Percentiles rank a stretch among this genome's conserved stretches.
phyloP scores from a whole-genome alignment of 202 grass and related monocot genomes.

The Musa balbisiana region DNA sequence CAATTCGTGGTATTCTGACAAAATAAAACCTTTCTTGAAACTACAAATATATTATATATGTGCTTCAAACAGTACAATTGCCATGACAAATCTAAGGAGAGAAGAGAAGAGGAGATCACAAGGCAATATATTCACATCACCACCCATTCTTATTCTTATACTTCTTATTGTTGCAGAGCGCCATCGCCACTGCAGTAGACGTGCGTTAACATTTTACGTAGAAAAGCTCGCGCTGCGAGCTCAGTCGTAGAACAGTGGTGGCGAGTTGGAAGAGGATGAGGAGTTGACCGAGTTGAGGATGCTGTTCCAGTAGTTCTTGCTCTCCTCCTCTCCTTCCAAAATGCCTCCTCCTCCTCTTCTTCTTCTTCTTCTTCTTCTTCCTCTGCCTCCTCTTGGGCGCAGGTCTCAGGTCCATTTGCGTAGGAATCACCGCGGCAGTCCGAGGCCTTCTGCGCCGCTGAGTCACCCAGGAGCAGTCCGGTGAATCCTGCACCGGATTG shows the following conservation, averaged over 20 bases:
- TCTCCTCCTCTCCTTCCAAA: constrained; percentile 39
- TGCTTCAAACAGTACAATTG: no score
- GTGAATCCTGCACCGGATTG: constrained; percentile 41
- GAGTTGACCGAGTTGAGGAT: constrained; percentile 72
- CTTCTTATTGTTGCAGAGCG: not conserved
- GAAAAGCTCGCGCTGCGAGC: not conserved
- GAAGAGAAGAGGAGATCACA: no score
- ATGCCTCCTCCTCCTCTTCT: not conserved
- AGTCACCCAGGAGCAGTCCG: constrained; percentile 52
- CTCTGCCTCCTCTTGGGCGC: constrained; percentile 34
- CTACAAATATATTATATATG: no score
- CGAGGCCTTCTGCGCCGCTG: constrained; percentile 41
- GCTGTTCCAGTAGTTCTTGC: constrained; percentile 82
- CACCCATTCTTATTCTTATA: not conserved
- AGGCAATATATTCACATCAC: no score
- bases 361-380: not conserved
- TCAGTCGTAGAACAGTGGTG: constrained; percentile 38
- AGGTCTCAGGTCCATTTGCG: constrained; percentile 4
- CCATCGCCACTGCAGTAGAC: no score
- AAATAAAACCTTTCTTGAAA: no score
- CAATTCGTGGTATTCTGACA: no score
- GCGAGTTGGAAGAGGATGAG: constrained; percentile 35
- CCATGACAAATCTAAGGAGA: no score
- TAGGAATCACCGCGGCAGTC: constrained; percentile 19
- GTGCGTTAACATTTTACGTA: no score